These are phyloP conservation scores for Globisporangium spiculum DNA, from an alignment of 352 stramenopile genomes.

Conservation along the genomic window DNA sequence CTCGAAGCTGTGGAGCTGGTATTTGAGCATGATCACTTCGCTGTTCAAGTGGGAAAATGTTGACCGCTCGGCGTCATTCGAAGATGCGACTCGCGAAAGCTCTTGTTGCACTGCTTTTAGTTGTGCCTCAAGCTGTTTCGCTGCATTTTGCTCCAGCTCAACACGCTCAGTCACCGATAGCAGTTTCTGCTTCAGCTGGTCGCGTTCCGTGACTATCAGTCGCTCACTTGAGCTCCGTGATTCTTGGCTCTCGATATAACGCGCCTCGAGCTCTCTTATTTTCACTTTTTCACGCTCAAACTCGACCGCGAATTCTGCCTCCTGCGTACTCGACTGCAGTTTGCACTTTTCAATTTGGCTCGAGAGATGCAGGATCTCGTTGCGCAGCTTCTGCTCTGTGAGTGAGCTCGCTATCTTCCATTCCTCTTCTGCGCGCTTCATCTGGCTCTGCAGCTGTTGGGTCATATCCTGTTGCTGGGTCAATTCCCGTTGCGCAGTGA, in stretches of 20 bases:
- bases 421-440: slow-evolving; percentile 39
- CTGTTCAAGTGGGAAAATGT: slow-evolving; percentile 32
- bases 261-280: slow-evolving; percentile 43
- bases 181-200: slow-evolving; percentile 57
- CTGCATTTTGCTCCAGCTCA: slow-evolving; percentile 31
- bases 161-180: slow-evolving; percentile 35
- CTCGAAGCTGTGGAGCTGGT: slow-evolving; percentile 43
- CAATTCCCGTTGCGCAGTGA: slow-evolving; percentile 23
- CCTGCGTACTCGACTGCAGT: slow-evolving; percentile 31
- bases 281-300: slow-evolving; percentile 26
- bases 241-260: slow-evolving; percentile 29
- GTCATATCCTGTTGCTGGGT: slow-evolving; percentile 11
- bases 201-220: slow-evolving; percentile 36
- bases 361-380: slow-evolving; percentile 63
- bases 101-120: slow-evolving; percentile 47
- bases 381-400: slow-evolving; percentile 63
- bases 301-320: slow-evolving; percentile 27
- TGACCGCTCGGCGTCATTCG: slow-evolving; percentile 34
- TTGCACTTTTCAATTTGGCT: slow-evolving; percentile 53
- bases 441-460: slow-evolving; percentile 24
- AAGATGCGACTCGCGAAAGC: slow-evolving; percentile 33
- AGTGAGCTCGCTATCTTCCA: slow-evolving; percentile 29
- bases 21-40: slow-evolving; percentile 58
- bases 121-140: slow-evolving; percentile 43
- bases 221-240: slow-evolving; percentile 37